Evolutionary conservation across 2,329 filamentous ascomycete species (phyloP).

Genomic region (Penicillium sclerotigenum): DNA sequence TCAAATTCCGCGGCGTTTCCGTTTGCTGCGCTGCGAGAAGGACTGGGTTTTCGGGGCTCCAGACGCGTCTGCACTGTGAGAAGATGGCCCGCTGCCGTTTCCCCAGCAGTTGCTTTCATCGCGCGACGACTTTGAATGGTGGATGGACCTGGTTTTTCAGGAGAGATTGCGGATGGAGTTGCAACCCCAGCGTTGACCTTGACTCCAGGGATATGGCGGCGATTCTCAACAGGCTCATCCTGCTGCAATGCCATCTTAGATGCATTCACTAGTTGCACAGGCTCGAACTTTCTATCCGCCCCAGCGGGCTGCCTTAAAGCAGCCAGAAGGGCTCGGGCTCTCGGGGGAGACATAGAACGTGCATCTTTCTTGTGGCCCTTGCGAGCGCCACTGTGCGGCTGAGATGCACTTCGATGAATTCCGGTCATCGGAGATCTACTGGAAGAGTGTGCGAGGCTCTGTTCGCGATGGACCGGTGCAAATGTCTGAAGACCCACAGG

Average conservation of each 20-base stretch:
- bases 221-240: slow-evolving; percentile 6
- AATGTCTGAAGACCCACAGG: slow-evolving; percentile 47
- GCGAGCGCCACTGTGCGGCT: slow-evolving; percentile 31
- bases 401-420: slow-evolving; percentile 33
- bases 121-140: slow-evolving; percentile 41
- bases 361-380: slow-evolving; percentile 26
- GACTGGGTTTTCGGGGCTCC: slow-evolving; percentile 8
- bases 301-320: slow-evolving; percentile 37
- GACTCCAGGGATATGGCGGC: slow-evolving; percentile 17
- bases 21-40: slow-evolving; percentile 9
- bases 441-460: slow-evolving; percentile 26
- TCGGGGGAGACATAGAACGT: slow-evolving; percentile 39
- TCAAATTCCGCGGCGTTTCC: slow-evolving; percentile 10
- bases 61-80: slow-evolving; percentile 29
- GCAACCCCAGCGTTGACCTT: slow-evolving; percentile 8
- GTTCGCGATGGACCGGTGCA: slow-evolving; percentile 30
- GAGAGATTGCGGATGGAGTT: slow-evolving; percentile 4
- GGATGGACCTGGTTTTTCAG: slow-evolving; percentile 12
- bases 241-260: background rate
- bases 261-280: slow-evolving; percentile 7
- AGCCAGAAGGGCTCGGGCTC: slow-evolving; percentile 37
- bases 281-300: slow-evolving; percentile 9
- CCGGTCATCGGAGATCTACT: slow-evolving; percentile 27
- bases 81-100: slow-evolving; percentile 26
- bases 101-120: slow-evolving; percentile 29